Evolutionary conservation across 2,329 filamentous ascomycete genomes (phyloP).

Genomic region (Arthrobotrys pseudoclavata): DNA sequence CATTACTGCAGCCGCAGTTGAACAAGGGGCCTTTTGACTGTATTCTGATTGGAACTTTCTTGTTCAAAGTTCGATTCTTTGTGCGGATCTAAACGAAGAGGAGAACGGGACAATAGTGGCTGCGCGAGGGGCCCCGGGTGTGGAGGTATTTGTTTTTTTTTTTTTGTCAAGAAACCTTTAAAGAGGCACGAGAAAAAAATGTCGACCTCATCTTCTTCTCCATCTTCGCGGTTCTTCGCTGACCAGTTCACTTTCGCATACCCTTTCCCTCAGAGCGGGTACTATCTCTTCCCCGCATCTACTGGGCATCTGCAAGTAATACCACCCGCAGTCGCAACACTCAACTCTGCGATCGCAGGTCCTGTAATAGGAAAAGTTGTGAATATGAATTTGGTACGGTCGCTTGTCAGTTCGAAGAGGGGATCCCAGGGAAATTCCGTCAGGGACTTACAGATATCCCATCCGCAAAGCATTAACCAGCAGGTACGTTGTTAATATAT

Average conservation of each 20-base stretch:
- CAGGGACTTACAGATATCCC: slow-evolving; percentile 55
- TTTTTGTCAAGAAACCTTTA: slow-evolving; percentile 39
- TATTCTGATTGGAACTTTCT: slow-evolving; percentile 39
- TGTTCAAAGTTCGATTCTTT: slow-evolving; percentile 30
- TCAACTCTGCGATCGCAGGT: slow-evolving; percentile 15
- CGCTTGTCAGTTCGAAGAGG: slow-evolving; percentile 57
- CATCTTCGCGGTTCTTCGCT: slow-evolving; percentile 50
- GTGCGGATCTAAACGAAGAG: slow-evolving; percentile 46
- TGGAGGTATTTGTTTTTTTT: slow-evolving; percentile 53
- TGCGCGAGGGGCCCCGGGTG: slow-evolving; percentile 30
- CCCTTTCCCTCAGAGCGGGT: slow-evolving; percentile 38
- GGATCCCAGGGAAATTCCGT: slow-evolving; percentile 23
- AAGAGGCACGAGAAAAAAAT: slow-evolving; percentile 45
- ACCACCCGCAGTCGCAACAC: slow-evolving; percentile 16
- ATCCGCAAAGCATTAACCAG: slow-evolving; percentile 40
- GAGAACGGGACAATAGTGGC: slow-evolving; percentile 41
- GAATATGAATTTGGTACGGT: slow-evolving; percentile 58
- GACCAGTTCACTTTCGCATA: slow-evolving; percentile 43
- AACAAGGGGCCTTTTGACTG: slow-evolving; percentile 33
- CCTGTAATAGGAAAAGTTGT: slow-evolving; percentile 30
- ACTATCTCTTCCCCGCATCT: slow-evolving; percentile 37
- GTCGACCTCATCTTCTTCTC: slow-evolving; percentile 45
- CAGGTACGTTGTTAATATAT: slow-evolving; percentile 38
- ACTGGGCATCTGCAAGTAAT: slow-evolving; percentile 38
- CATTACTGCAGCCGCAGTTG: slow-evolving; percentile 40